Conservation (phyloP, 176 grass and related monocot species). For the Oryza australiensis region DNA sequence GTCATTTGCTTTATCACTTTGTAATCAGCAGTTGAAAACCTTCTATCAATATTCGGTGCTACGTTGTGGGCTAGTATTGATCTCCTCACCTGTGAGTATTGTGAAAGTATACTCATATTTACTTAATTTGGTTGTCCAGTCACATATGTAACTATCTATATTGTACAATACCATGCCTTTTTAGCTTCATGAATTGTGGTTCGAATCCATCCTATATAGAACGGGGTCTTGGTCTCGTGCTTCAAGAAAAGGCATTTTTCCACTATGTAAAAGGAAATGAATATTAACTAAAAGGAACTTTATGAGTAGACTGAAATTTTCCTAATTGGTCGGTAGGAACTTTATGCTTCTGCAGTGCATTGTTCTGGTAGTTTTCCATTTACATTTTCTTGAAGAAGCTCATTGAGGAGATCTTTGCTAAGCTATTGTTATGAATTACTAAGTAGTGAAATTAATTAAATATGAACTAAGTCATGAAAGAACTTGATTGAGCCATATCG, state of each 20-base stretch:
- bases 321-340: not conserved
- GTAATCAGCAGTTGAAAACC: not conserved
- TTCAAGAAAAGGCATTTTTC: not conserved
- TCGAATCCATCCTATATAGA: not conserved
- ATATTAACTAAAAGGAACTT: not conserved
- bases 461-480: slow-evolving; percentile 20
- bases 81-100: not conserved
- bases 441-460: not conserved
- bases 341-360: not conserved
- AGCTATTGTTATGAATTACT: not conserved
- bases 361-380: not conserved
- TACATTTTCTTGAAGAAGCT: not conserved
- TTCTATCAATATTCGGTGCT: not conserved
- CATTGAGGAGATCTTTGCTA: not conserved
- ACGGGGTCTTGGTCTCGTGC: not conserved
- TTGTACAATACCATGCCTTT: not conserved
- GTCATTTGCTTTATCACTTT: slow-evolving; percentile 1
- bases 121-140: not conserved
- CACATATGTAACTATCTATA: not conserved
- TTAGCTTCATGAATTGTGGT: not conserved
- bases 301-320: not conserved
- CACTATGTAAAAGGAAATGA: not conserved
- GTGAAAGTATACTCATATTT: not conserved
- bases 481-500: too few relatives aligned
- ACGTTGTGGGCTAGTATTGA: slow-evolving; percentile 1